Evolutionary conservation across 257 asterid genomes (phyloP).

Genomic region (Gynochthodes officinalis): DNA sequence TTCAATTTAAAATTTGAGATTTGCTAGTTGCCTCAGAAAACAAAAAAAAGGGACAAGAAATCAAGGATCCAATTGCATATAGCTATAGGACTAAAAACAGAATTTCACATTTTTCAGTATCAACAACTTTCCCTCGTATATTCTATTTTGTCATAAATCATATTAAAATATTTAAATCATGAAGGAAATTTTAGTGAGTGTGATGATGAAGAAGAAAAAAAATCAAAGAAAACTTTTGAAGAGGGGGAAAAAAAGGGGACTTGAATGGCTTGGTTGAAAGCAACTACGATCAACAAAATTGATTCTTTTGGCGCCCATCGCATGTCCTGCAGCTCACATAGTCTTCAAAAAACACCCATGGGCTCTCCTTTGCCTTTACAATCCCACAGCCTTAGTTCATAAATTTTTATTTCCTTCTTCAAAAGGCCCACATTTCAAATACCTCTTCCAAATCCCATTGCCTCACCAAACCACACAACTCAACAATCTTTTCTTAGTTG

Average conservation of each 20-base stretch:
- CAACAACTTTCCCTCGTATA: too few species aligned
- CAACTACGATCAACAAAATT: conserved; percentile 36
- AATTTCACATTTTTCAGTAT: too few species aligned
- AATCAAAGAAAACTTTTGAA: neutral
- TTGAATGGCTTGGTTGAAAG: conserved; percentile 41
- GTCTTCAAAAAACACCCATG: conserved; percentile 45
- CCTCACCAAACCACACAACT: conserved; percentile 18
- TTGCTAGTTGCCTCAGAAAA: too few species aligned
- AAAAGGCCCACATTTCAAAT: conserved; percentile 15
- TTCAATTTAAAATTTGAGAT: too few species aligned
- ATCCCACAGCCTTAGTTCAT: conserved; percentile 45
- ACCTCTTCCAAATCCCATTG: conserved; percentile 21
- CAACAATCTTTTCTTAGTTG: too few species aligned
- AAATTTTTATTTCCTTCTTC: neutral
- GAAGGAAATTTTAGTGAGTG: too few species aligned
- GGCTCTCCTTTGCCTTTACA: conserved; percentile 49
- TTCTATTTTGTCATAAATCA: too few species aligned
- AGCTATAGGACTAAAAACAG: too few species aligned
- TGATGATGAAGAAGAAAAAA: neutral
- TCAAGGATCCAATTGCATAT: too few species aligned
- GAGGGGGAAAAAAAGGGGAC: conserved; percentile 33
- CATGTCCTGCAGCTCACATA: conserved; percentile 32
- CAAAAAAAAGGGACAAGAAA: too few species aligned
- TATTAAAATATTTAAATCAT: too few species aligned
- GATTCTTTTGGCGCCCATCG: conserved; percentile 39